A percentile compares a stretch with the other conserved stretches of the same genome.
phyloP scores from a whole-genome alignment of 805 yeast species.

The Millerozyma miso region DNA sequence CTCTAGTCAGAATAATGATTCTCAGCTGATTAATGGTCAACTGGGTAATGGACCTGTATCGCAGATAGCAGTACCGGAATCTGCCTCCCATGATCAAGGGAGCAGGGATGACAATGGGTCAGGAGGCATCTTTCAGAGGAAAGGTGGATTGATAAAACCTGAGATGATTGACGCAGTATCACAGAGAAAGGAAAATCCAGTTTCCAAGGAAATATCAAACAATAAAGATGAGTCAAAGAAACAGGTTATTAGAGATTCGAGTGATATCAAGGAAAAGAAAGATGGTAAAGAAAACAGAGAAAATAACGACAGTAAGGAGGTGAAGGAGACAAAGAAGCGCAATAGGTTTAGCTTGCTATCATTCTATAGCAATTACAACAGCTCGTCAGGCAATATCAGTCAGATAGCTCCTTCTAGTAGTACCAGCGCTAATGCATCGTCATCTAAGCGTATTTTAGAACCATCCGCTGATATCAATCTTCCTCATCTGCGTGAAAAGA shows the following conservation, averaged over 20 bases:
- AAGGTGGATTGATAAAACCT: neutral
- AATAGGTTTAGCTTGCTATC: constrained; percentile 43
- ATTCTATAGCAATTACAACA: constrained; percentile 32
- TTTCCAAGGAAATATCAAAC: neutral
- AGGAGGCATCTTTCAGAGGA: neutral
- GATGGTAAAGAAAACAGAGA: constrained; percentile 1
- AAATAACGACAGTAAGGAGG: constrained; percentile 14
- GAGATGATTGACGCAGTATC: neutral
- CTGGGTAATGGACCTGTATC: neutral
- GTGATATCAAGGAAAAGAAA: constrained; percentile 1
- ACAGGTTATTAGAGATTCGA: neutral
- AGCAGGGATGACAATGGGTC: neutral
- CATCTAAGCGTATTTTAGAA: constrained; percentile 26
- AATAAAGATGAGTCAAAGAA: neutral
- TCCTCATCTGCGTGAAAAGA: constrained; percentile 11
- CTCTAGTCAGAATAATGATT: neutral
- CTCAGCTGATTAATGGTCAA: neutral
- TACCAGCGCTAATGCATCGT: constrained; percentile 5
- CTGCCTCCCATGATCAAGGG: neutral
- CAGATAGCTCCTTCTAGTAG: constrained; percentile 6
- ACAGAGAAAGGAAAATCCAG: neutral
- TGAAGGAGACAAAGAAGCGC: constrained; percentile 31
- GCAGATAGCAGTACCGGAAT: neutral
- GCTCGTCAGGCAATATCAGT: constrained; percentile 5
- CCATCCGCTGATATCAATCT: constrained; percentile 28